Percentiles rank a stretch among this genome's conserved stretches.
phyloP scores from a whole-genome alignment of 225 moss, liverwort and hornwort species.

The Physcomitrium patens region DNA sequence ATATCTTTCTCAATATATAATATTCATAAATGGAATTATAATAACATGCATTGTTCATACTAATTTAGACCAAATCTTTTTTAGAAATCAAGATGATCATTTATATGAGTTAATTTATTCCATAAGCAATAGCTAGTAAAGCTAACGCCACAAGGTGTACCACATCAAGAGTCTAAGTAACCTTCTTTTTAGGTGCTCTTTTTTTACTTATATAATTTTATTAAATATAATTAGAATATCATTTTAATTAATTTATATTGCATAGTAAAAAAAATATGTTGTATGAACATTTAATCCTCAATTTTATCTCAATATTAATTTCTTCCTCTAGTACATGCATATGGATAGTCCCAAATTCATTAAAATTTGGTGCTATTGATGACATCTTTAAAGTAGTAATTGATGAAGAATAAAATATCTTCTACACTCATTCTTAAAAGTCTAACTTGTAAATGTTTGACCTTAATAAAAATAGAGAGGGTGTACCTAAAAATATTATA shows the following conservation, averaged over 20 bases:
- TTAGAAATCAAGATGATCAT: conserved; percentile 96
- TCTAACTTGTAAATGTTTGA: conserved; percentile 96
- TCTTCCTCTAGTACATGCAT: conserved; percentile 38
- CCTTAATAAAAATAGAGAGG: conserved; percentile 78
- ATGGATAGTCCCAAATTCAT: conserved; percentile 98
- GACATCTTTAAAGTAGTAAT: conserved; percentile 89
- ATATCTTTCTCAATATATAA: conserved; percentile 87
- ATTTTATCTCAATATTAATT: neutral
- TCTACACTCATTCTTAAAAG: conserved; percentile 94
- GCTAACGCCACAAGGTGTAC: conserved; percentile 94
- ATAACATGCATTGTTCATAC: conserved; percentile 94
- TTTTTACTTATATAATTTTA: conserved; percentile 38
- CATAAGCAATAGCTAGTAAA: conserved; percentile 91
- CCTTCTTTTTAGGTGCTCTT: conserved; percentile 88
- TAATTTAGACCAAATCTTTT: conserved; percentile 81
- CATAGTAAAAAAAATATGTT: neutral
- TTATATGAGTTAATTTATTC: conserved; percentile 93
- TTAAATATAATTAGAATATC: conserved; percentile 30
- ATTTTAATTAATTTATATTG: neutral
- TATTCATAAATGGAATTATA: conserved; percentile 90
- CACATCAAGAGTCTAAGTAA: conserved; percentile 93
- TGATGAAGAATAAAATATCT: conserved; percentile 88
- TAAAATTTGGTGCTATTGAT: conserved; percentile 99
- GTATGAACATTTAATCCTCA: neutral
- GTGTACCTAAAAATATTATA: conserved; percentile 78